These are phyloP conservation scores for Neurospora sp. DNA, from an alignment of 495 filamentous ascomycete genomes.

Conservation along the genomic window DNA sequence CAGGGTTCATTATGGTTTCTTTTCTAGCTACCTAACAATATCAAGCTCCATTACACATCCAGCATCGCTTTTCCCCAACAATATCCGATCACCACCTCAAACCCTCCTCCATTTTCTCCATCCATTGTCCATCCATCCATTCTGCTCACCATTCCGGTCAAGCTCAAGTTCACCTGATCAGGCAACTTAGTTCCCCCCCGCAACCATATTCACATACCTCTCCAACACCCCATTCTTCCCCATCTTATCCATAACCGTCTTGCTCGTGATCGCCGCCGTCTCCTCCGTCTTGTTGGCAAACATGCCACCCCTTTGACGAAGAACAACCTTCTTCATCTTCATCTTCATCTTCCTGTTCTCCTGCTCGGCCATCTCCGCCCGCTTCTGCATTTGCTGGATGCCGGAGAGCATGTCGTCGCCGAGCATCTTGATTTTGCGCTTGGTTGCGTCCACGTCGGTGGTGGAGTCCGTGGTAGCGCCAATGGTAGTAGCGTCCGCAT, in stretches of 20 bases:
- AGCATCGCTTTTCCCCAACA: too few species aligned
- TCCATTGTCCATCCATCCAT: too few species aligned
- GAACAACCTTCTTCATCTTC: background rate
- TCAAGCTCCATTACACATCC: background rate
- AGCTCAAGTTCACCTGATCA: too few species aligned
- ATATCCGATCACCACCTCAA: too few species aligned
- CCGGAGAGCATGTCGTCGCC: background rate
- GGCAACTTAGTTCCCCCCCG: background rate
- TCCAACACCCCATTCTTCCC: background rate
- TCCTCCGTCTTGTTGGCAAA: background rate
- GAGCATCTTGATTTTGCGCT: background rate
- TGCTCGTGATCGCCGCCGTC: background rate
- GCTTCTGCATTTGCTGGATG: background rate
- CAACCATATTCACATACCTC: background rate
- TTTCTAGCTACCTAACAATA: background rate
- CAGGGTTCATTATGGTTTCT: too few species aligned
- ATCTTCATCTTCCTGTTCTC: background rate
- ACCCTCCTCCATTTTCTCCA: too few species aligned
- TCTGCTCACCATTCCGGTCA: too few species aligned
- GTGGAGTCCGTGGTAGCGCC: too few species aligned
- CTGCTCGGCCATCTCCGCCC: background rate
- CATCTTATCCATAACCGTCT: background rate
- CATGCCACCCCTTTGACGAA: background rate
- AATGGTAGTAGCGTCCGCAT: too few species aligned
- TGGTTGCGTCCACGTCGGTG: background rate